Evolutionary conservation across 352 stramenopile genomes (phyloP), one percentile per base, ranked within the genome.

Genomic region (Globisporangium iwayamae): DNA sequence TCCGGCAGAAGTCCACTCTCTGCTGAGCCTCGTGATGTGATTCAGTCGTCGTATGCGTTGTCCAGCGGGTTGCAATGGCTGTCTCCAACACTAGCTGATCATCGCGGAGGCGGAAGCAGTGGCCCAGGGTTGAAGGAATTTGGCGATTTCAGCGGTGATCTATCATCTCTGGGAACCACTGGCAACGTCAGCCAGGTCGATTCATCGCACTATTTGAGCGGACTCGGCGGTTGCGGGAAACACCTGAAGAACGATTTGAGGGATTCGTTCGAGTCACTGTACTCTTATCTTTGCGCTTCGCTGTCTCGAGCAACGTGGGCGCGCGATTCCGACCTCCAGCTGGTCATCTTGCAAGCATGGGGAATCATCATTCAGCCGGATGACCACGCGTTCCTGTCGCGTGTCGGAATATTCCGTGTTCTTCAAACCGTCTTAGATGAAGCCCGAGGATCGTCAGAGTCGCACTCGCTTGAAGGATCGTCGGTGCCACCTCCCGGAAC

Each of bases 381-480:
- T 50, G 89, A 97, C 60, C 89, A 97, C 65, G 84, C 89, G 2
- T 97, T 97, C 58, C 74, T 97, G 22, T 97, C 89, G 25, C 85
- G 89, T 45, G 85, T 96, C 41, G 86, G 88, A 1, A 89, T 97
- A 67, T 97, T 97, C 65, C 76, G 89, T 39, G 87, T 96, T 38
- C 68, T 97, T 16, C 89, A 97, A 66, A 96, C 86, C n/a, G 89
- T 97, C 11, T 60, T 97, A 14, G 86, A 96, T 58, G 86, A 95
- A 70, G 87, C 85, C 4, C 79, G 89, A 69, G 80, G 79, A 20
- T 85, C 76, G 11, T 73, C 70, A 14, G 80, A 85, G 60, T 55
- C 60, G 34, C 61, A 68, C 8, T 66, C 68, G 32, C 60, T 63
- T 30, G 79, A 81, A 36, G 56, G n/a, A n/a, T 54, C 51, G 4